A percentile compares a stretch with the other conserved stretches of the same genome.
Conservation (phyloP, 2,329 filamentous ascomycete genomes). For the Colletotrichum ledebouriae region DNA sequence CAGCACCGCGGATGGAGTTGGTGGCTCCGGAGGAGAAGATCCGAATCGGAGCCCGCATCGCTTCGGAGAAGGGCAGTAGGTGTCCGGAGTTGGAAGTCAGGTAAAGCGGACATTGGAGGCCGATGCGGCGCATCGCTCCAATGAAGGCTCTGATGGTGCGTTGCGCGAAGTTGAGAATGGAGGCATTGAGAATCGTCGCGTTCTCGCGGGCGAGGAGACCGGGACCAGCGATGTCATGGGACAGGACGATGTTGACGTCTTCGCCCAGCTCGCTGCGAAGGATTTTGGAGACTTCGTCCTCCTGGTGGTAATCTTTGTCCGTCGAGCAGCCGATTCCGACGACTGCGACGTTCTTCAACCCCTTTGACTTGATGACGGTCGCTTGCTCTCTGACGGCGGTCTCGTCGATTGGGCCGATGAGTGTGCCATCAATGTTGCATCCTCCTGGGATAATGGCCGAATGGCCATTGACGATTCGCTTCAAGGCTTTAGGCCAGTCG, state of each 20-base stretch:
- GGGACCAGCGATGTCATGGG: constrained; percentile 53
- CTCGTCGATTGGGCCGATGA: constrained; percentile 42
- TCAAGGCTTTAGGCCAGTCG: constrained; percentile 66
- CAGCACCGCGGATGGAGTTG: constrained; percentile 46
- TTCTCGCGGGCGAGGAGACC: constrained; percentile 65
- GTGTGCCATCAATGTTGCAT: constrained; percentile 44
- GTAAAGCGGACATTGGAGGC: constrained; percentile 56
- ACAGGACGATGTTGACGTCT: constrained; percentile 46
- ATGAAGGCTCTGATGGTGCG: constrained; percentile 61
- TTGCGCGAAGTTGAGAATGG: constrained; percentile 61
- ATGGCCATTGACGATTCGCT: constrained; percentile 47
- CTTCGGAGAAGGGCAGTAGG: constrained; percentile 43
- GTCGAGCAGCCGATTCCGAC: constrained; percentile 71
- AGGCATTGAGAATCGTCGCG: constrained; percentile 66
- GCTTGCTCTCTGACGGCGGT: constrained; percentile 41
- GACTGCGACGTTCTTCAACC: constrained; percentile 62
- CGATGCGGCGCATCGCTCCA: constrained; percentile 57
- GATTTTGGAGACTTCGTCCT: constrained; percentile 62
- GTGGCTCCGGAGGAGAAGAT: constrained; percentile 47
- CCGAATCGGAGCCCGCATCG: constrained; percentile 44
- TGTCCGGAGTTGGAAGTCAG: constrained; percentile 65
- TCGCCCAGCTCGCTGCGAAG: constrained; percentile 57
- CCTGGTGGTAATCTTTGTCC: constrained; percentile 65
- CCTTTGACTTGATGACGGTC: constrained; percentile 43
- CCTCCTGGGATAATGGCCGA: constrained; percentile 44